Evolutionary conservation across 371 early-diverging fungal species (phyloP).

Genomic region (Rhizopus microsporus): DNA sequence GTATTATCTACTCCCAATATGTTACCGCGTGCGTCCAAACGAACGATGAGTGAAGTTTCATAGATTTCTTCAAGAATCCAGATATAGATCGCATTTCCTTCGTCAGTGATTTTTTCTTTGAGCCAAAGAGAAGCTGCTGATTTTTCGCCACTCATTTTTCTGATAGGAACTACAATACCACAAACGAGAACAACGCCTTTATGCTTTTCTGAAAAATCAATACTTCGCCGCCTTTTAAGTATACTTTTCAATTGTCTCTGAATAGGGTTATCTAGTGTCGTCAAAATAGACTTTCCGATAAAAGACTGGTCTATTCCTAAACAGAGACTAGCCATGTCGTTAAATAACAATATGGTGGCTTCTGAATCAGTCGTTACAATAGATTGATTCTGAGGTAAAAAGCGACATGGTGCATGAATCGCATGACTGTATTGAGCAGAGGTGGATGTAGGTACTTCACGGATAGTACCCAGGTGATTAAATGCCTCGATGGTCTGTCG

Average conservation of each 20-base stretch:
- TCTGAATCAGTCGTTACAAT: constrained; percentile 62
- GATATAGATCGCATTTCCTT: constrained; percentile 54
- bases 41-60: constrained; percentile 49
- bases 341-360: constrained; percentile 52
- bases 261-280: constrained; percentile 20
- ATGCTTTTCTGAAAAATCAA: constrained; percentile 19
- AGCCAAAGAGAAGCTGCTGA: constrained; percentile 71
- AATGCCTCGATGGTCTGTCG: constrained; percentile 22
- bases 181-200: constrained; percentile 49
- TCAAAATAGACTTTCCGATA: constrained; percentile 30
- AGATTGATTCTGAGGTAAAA: constrained; percentile 65
- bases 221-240: constrained; percentile 6
- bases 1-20: constrained; percentile 50
- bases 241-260: constrained; percentile 14
- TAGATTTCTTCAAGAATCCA: constrained; percentile 77
- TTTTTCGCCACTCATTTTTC: constrained; percentile 52
- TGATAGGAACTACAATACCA: constrained; percentile 59
- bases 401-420: constrained; percentile 65
- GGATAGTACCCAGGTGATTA: constrained; percentile 18
- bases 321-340: constrained; percentile 52
- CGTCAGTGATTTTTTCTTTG: constrained; percentile 55
- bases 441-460: constrained; percentile 14
- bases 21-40: constrained; percentile 42
- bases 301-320: constrained; percentile 26
- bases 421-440: constrained; percentile 35